Base-by-base conservation (phyloP, 176 grass and related monocot species). In the Musa schizocarpa region DNA sequence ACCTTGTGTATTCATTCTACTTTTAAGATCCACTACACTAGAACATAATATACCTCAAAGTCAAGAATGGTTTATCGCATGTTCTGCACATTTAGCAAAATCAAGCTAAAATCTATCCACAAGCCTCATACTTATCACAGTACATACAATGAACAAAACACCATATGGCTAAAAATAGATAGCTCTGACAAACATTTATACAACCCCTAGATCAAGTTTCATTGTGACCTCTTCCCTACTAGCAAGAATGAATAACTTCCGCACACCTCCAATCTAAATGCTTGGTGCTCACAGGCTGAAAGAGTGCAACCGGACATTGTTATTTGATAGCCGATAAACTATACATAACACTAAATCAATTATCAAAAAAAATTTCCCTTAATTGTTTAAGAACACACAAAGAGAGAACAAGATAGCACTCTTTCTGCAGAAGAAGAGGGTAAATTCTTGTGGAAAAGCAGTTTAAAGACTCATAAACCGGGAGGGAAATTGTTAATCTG, bases 401-500 rank as follows among this genome's bases (percentile, higher is more conserved):
- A 57, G 54, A 43, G 29, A 25, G 20, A 73, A 12, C 17, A 13
- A 53, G 11, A 16, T 1, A 25, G 11, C 24, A 14, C 9, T 34
- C 27, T 34, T 25, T 50, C 69, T n/a, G 14, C 20, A 1, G 22
- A 19, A 22, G 3, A 72, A 71, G 51, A 21, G 69, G 69, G 21
- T 0, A 13, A 72, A 53, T 72, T 72, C 11, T 1, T 3, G 9
- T 22, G 52, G 10, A 54, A 27, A 74, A 74, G 24, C 21, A 55
- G 23, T 20, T 29, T 9, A 43, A 69, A 69, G 14, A 50, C 59
- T 77, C 75, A 99, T 80, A 99, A 85, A 51, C 91, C 88, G 51
- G 86, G 13, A 65, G 96, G 96, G 54, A 99, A 95, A 77, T 95
- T 95, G 79, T 66, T 99, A 81, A 99, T 81, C 75, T 95, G 96